Percentiles rank a stretch among this genome's conserved stretches.
These are phyloP conservation scores for Hericium erinaceus DNA, from an alignment of 768 basidiomycete species.

Conservation along the genomic window DNA sequence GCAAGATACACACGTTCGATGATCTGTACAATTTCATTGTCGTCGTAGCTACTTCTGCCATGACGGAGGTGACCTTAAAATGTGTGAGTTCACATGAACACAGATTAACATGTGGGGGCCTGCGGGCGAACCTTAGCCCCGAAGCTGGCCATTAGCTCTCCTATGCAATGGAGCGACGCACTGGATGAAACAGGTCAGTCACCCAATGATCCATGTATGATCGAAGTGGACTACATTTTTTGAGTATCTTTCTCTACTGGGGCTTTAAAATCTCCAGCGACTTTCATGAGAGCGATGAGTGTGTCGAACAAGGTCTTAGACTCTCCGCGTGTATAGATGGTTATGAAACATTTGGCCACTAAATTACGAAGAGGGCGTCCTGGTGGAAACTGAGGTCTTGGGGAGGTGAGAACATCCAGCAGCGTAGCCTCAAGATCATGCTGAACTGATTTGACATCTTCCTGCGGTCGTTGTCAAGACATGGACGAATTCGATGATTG, in stretches of 20 bases:
- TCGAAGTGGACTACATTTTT: constrained; percentile 47
- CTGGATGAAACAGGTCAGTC: constrained; percentile 27
- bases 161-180: constrained; percentile 78
- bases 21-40: constrained; percentile 63
- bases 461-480: constrained; percentile 30
- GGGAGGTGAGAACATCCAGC: constrained; percentile 57
- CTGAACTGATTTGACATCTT: constrained; percentile 57
- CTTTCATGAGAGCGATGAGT: constrained; percentile 65
- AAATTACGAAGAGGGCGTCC: constrained; percentile 81
- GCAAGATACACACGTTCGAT: constrained; percentile 41
- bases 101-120: not conserved
- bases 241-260: constrained; percentile 45
- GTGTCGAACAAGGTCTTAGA: constrained; percentile 83
- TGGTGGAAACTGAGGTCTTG: constrained; percentile 65
- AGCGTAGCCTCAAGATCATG: constrained; percentile 50
- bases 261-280: constrained; percentile 63
- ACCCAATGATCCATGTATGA: not conserved
- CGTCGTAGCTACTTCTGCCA: constrained; percentile 69
- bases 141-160: constrained; percentile 78
- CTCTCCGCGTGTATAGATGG: constrained; percentile 72
- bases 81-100: not conserved
- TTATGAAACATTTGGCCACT: constrained; percentile 66
- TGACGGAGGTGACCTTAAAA: constrained; percentile 85
- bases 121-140: constrained; percentile 64
- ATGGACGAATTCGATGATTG: not conserved